Evolutionary conservation across 179 eudicot genomes (phyloP), one percentile per base, ranked within the genome.

Genomic region (Vitellaria paradoxa): DNA sequence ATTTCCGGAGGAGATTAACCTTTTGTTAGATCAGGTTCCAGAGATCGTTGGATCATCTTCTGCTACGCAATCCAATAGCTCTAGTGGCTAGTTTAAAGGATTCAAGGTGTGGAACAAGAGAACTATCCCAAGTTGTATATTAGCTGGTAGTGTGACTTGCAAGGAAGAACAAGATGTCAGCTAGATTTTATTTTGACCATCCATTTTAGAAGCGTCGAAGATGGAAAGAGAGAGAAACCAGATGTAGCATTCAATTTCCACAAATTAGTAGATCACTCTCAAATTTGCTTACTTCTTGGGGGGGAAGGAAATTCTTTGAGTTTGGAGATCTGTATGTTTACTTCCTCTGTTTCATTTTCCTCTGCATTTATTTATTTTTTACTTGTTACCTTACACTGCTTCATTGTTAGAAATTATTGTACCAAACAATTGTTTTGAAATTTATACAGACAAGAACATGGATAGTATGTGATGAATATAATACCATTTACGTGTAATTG

Each of bases 1-100:
- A 82, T 92, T 96, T 79, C 90, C 98, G 2, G 92, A 86, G 5
- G 90, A 92, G 79, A 79, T 96, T 79, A 91, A 96, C 78, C 62
- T 73, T 75, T 82, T 93, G 82, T 91, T 96, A 37, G 91, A 96
- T 87, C 87, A 84, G 50, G 97, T 93, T 74, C 99, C 99, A 18
- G 99, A 95, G 80, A 79, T 93, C 63, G 88, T 93, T 65, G 88
- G 82, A 14, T 73, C 87, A 13, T 75, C 82, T 70, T 20, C 76
- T 42, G 17, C 7, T 3, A 21, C 55, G 40, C 66, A 73, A 45
- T 60, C 65, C 20, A 73, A 42, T 21, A 60, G 67, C 68, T 42
- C 76, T 47, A 20, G 65, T 57, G 76, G 66, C 66, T 73, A 73
- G 76, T 57, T 72, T 72, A 4, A 24, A 53, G 75, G 64, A 40